These are phyloP conservation scores for Stramenopiles sp. DNA, from an alignment of 352 stramenopile species.

Conservation along the genomic window DNA sequence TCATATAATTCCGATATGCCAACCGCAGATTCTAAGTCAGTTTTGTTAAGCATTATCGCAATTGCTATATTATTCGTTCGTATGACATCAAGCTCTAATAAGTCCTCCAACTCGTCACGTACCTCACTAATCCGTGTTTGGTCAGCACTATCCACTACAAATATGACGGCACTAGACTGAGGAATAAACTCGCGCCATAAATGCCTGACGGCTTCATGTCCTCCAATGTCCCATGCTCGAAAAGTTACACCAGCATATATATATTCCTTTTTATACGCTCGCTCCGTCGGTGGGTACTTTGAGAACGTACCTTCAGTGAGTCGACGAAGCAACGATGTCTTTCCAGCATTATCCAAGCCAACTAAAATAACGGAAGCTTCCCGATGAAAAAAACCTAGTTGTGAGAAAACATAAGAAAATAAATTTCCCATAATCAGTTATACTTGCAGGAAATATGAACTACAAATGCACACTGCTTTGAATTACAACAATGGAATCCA, in stretches of 20 bases:
- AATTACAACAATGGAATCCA: no score
- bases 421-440: no score
- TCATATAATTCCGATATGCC: slow-evolving; percentile 13
- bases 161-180: slow-evolving; percentile 60
- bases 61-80: slow-evolving; percentile 21
- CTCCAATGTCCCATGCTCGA: slow-evolving; percentile 95
- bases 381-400: no score
- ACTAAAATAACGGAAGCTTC: no score
- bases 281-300: no score
- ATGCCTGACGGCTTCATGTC: slow-evolving; percentile 94
- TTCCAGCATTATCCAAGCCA: slow-evolving; percentile 47
- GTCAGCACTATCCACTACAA: slow-evolving; percentile 61
- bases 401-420: no score
- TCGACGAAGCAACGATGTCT: slow-evolving; percentile 59
- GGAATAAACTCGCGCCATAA: slow-evolving; percentile 98
- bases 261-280: slow-evolving; percentile 45
- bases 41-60: neutral
- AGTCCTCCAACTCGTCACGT: no score
- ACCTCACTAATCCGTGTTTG: slow-evolving; percentile 77
- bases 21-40: slow-evolving; percentile 6
- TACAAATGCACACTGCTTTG: no score
- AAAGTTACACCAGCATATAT: slow-evolving; percentile 57
- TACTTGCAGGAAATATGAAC: no score
- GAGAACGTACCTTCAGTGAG: slow-evolving; percentile 71
- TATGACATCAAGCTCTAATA: slow-evolving; percentile 87